phyloP scores from a whole-genome alignment of 768 basidiomycete species.

The Ephemerocybe angulata region DNA sequence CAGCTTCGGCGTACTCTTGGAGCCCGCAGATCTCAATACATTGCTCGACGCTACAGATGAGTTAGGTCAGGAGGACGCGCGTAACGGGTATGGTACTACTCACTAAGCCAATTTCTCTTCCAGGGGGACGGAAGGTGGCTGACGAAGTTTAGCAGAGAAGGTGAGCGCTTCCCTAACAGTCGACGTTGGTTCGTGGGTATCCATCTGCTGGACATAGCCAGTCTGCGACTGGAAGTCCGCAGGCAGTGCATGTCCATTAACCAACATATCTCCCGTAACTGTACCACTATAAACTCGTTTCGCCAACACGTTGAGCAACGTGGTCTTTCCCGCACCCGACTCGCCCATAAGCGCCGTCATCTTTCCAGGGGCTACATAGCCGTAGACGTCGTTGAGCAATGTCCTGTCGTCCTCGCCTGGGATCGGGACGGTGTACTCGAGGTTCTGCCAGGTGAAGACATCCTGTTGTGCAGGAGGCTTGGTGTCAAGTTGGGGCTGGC shows the following conservation, averaged over 20 bases:
- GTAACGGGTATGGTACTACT: constrained; percentile 21
- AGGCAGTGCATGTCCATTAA: constrained; percentile 53
- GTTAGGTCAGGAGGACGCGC: not conserved
- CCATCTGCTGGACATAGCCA: constrained; percentile 85
- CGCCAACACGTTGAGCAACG: constrained; percentile 55
- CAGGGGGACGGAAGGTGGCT: constrained; percentile 60
- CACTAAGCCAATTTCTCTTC: constrained; percentile 80
- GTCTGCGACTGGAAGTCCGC: constrained; percentile 64
- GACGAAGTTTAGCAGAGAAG: constrained; percentile 79
- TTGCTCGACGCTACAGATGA: constrained; percentile 33
- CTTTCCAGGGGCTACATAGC: constrained; percentile 80
- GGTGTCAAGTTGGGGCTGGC: constrained; percentile 21
- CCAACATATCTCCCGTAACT: constrained; percentile 48
- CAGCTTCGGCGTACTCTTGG: constrained; percentile 56
- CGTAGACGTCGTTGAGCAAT: constrained; percentile 69
- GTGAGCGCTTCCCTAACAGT: constrained; percentile 82
- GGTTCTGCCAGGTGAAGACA: constrained; percentile 78
- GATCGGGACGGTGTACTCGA: constrained; percentile 67
- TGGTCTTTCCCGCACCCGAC: constrained; percentile 54
- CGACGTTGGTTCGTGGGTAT: constrained; percentile 69
- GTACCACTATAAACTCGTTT: constrained; percentile 46
- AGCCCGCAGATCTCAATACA: constrained; percentile 65
- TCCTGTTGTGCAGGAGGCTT: constrained; percentile 38
- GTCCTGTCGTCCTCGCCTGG: constrained; percentile 39
- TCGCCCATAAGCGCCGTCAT: constrained; percentile 76